Base-by-base conservation (phyloP, 2,329 filamentous ascomycete genomes). In the Alternaria gansuensis region DNA sequence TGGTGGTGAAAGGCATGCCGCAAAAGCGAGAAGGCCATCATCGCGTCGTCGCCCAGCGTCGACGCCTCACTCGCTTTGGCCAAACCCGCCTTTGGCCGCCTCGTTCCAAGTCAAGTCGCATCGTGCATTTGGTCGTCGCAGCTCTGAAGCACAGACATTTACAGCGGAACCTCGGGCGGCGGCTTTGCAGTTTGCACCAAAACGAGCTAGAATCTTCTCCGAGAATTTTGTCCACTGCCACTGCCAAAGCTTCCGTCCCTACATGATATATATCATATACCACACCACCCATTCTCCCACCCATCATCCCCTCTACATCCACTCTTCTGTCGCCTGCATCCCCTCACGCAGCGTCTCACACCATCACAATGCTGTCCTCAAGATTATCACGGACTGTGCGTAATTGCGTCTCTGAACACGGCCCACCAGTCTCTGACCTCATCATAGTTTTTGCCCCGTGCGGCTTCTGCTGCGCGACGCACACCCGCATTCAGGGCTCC, bases 391-490 rank as follows among this genome's bases (percentile, higher is more conserved):
- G 77, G 67, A 75, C 73, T 57, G 77, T 79, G 70, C 73, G 77
- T 73, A 34, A 39, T 50, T 57, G 45, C 39, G 23, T 51, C 17
- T 54, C 36, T 23, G 41, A 14, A 26, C 9, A 7, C 17, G n/a
- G 28, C 10, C 24, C 44, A 44, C 23, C 56, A 48, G 31, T 43
- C 52, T 59, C 73, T 75, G 72, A 76, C 70, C 57, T 69, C 68
- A 64, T 69, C 44, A 37, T 69, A 79, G 78, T 70, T 78, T 66
- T 87, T 96, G 81, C 91, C 92, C 77, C 88, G 92, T 85, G 88
- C 90, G 79, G 83, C 85, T 68, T 84, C 89, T 75, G 82, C 87
- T 78, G 83, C 88, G 79, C 83, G 88, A 77, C 89, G 90, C 80
- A 67, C 71, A 8, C 90, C 86, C 60, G 82, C 87, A 76, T 81